Base-by-base conservation (phyloP, 805 yeast species). In the Barnettozyma vustinii region DNA sequence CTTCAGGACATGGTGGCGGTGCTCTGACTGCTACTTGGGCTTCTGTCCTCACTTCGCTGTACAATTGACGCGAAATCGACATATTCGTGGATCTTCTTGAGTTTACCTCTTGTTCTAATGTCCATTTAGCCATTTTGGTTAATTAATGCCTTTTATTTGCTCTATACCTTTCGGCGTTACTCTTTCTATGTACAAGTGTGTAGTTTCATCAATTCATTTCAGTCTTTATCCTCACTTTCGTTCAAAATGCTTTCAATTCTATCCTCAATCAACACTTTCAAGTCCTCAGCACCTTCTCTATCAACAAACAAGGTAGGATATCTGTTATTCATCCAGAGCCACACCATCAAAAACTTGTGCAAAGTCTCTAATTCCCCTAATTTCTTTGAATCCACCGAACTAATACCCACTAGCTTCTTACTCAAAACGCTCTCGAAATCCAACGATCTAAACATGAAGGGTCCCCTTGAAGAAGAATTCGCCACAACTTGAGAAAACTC, bases 251-350 rank as follows among this genome's bases (percentile, higher is more conserved):
- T 70, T 50, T 71, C 72, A 36, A 73, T 72, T 40, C 65, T 66
- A 52, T 68, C 57, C 51, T 91, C 96, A 46, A 89, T 80, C 52
- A 87, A 66, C 26, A 77, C 69, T 61, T 86, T 86, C 57, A 88
- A 65, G 48, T 85, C 87, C 21, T 66, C 63, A 0, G 96, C 96
- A 42, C 88, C 77, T 50, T 83, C 87, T 15, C 80, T 72, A 63
- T 89, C 96, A 16, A 85, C 77, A 57, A 90, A 87, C 45, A 80
- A 74, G 27, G 84, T 80, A 1, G 97, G 96, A 71, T 84, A 92
- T 59, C 97, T 72, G 63, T 87, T 91, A 47, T 87, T 76, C 52
- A 92, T 71, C 99, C 99, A 92, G 61, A 88, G 70, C 60, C 80
- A 92, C 7, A 87, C 67, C 56, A 82, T 75, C 16, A 87, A 73